Evolutionary conservation across 2,329 filamentous ascomycete genomes (phyloP).

Genomic region (Penicillium sp.): DNA sequence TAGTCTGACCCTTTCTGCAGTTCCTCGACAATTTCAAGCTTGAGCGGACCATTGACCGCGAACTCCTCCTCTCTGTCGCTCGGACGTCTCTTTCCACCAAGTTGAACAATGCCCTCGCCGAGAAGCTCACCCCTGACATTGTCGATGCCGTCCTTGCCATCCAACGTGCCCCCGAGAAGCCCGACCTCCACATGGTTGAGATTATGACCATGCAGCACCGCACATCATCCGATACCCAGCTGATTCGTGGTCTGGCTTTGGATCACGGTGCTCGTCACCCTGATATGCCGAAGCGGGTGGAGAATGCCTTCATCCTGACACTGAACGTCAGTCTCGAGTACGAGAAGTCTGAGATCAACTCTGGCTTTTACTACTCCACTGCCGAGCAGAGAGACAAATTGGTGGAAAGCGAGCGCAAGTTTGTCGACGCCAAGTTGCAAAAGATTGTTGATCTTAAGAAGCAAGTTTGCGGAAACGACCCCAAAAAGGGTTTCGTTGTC

Average conservation of each 20-base stretch:
- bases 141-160: slow-evolving; percentile 96
- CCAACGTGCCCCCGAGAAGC: slow-evolving; percentile 84
- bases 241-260: slow-evolving; percentile 88
- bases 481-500: slow-evolving; percentile 93
- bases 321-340: slow-evolving; percentile 97
- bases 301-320: slow-evolving; percentile 93
- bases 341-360: slow-evolving; percentile 99
- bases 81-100: slow-evolving; percentile 95
- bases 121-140: slow-evolving; percentile 90
- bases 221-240: slow-evolving; percentile 90
- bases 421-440: slow-evolving; percentile 93
- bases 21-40: slow-evolving; percentile 97
- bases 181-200: slow-evolving; percentile 98
- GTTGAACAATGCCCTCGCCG: slow-evolving; percentile 83
- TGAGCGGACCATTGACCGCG: slow-evolving; percentile 81
- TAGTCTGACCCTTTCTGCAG: slow-evolving; percentile 46
- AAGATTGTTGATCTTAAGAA: slow-evolving; percentile 99
- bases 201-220: slow-evolving; percentile 99
- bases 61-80: slow-evolving; percentile 89
- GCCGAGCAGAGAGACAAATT: slow-evolving; percentile 97
- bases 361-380: slow-evolving; percentile 96
- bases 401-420: slow-evolving; percentile 93
- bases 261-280: slow-evolving; percentile 96
- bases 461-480: slow-evolving; percentile 89
- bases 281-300: slow-evolving; percentile 95